These are phyloP conservation scores for Penicillium palitans DNA, from an alignment of 2,329 filamentous ascomycete genomes.

Conservation along the genomic window DNA sequence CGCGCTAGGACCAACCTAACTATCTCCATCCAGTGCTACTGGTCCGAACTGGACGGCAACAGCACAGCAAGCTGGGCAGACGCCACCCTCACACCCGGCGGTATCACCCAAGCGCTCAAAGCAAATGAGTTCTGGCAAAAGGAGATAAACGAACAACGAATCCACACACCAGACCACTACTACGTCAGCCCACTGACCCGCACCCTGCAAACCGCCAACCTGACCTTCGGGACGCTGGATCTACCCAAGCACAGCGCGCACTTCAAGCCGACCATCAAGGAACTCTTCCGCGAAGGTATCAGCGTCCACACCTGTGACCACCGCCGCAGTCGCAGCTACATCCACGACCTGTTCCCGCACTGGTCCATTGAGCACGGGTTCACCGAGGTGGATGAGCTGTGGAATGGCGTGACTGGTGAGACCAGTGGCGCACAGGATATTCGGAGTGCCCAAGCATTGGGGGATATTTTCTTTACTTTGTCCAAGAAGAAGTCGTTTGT, in stretches of 20 bases:
- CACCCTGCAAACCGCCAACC: constrained; percentile 56
- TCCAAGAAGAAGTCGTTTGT: constrained; percentile 49
- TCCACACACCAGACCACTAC: constrained; percentile 56
- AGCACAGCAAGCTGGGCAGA: constrained; percentile 57
- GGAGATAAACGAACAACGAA: constrained; percentile 46
- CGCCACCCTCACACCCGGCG: constrained; percentile 54
- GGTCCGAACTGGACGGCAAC: constrained; percentile 58
- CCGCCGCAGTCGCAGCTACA: constrained; percentile 50
- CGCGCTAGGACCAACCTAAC: neutral
- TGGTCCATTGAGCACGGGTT: constrained; percentile 56
- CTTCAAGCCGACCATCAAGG: constrained; percentile 57
- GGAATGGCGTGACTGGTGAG: constrained; percentile 52
- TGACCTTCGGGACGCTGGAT: constrained; percentile 52
- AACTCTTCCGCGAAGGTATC: constrained; percentile 58
- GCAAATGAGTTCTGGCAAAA: constrained; percentile 52
- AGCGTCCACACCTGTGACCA: constrained; percentile 63
- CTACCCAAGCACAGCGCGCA: constrained; percentile 43
- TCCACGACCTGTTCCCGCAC: constrained; percentile 50
- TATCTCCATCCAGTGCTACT: constrained; percentile 50
- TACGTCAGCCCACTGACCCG: constrained; percentile 59
- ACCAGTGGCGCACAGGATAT: constrained; percentile 50
- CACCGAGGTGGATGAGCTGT: constrained; percentile 55
- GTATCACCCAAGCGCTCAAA: constrained; percentile 51
- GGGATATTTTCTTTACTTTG: constrained; percentile 50
- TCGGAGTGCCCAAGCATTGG: constrained; percentile 47